phyloP scores from a whole-genome alignment of 495 filamentous ascomycete genomes.

The Halenospora varia region DNA sequence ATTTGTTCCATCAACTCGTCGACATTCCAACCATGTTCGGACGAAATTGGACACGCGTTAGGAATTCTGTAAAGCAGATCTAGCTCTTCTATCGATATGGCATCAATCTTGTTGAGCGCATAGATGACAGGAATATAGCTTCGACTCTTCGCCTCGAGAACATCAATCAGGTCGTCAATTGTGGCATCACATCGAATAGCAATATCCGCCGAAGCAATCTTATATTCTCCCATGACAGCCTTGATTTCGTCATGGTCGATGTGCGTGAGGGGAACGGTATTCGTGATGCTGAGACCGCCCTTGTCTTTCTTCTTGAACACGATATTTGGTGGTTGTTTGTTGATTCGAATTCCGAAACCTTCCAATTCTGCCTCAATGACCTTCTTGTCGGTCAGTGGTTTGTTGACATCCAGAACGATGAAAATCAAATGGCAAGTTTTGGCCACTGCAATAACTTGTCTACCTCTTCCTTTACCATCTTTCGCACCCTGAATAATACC shows the following conservation, averaged over 20 bases:
- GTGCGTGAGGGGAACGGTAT: constrained; percentile 85
- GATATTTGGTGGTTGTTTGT: constrained; percentile 96
- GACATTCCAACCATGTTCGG: constrained; percentile 97
- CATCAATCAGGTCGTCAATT: constrained; percentile 83
- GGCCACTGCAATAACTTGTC: constrained; percentile 97
- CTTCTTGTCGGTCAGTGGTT: constrained; percentile 93
- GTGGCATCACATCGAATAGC: constrained; percentile 94
- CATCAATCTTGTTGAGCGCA: constrained; percentile 98
- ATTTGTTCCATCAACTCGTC: constrained; percentile 95
- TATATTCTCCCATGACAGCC: constrained; percentile 96
- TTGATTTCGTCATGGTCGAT: constrained; percentile 95
- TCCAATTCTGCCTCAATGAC: constrained; percentile 97
- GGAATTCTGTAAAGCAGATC: constrained; percentile 95
- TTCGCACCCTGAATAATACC: constrained; percentile 99
- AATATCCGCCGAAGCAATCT: constrained; percentile 94
- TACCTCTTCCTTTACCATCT: constrained; percentile 95
- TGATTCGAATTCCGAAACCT: constrained; percentile 96
- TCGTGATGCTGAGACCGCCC: constrained; percentile 91
- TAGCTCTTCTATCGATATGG: constrained; percentile 95
- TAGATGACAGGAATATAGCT: constrained; percentile 98
- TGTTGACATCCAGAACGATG: constrained; percentile 98
- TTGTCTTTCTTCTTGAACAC: constrained; percentile 99
- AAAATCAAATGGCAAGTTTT: constrained; percentile 99
- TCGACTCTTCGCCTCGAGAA: constrained; percentile 91
- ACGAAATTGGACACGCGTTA: constrained; percentile 93